These are phyloP conservation scores for Mallotus japonicus DNA, from an alignment of 441 rosid genomes.

Conservation along the genomic window DNA sequence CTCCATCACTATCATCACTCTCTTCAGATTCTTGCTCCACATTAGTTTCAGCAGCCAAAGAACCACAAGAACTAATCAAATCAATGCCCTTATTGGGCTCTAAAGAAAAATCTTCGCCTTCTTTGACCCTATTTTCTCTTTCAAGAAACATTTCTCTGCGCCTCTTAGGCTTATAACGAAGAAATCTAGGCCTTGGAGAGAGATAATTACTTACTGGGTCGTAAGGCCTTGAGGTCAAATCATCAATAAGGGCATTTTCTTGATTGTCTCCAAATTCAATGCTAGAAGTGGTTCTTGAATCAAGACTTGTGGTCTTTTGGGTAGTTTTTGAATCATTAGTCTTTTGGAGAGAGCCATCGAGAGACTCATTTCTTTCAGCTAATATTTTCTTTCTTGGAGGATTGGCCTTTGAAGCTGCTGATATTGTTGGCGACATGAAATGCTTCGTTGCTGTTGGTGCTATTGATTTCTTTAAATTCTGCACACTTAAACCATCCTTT, in stretches of 20 bases:
- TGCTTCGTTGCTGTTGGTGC: constrained; percentile 16
- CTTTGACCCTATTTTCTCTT: constrained; percentile 21
- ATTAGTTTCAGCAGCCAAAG: constrained; percentile 17
- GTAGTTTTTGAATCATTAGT: constrained; percentile 17
- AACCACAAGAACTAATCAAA: constrained; percentile 14
- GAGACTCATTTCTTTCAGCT: constrained; percentile 35
- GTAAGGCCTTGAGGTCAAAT: constrained; percentile 26
- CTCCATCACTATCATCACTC: constrained; percentile 28
- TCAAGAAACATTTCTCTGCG: constrained; percentile 31
- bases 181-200: constrained; percentile 48
- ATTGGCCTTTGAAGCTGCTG: constrained; percentile 38
- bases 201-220: constrained; percentile 33
- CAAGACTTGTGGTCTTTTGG: neutral
- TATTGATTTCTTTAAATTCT: constrained; percentile 19
- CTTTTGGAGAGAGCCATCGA: constrained; percentile 21
- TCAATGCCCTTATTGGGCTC: constrained; percentile 12
- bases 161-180: constrained; percentile 42
- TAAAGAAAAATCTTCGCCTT: constrained; percentile 14
- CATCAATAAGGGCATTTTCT: constrained; percentile 12
- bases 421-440: constrained; percentile 35
- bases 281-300: constrained; percentile 15
- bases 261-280: constrained; percentile 2
- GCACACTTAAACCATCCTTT: constrained; percentile 10
- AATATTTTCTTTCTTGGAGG: constrained; percentile 39
- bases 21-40: constrained; percentile 24